A percentile compares a stretch with the other conserved stretches of the same genome.
These are phyloP conservation scores for Trametes maxima DNA, from an alignment of 768 basidiomycete genomes.

Conservation along the genomic window DNA sequence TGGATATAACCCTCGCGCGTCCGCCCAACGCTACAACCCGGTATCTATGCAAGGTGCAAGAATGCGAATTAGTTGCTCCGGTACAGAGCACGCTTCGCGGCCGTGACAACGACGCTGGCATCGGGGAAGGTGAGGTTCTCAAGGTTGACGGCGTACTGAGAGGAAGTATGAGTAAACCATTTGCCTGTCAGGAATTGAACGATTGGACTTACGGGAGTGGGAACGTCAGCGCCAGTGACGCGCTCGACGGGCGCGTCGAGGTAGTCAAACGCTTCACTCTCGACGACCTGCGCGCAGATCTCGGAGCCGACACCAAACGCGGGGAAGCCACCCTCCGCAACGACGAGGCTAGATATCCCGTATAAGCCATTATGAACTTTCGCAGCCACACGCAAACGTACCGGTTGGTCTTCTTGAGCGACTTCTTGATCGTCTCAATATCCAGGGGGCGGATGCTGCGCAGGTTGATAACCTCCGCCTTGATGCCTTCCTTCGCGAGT, in stretches of 20 bases:
- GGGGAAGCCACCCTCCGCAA: constrained; percentile 98
- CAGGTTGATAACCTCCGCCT: constrained; percentile 97
- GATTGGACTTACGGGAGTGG: constrained; percentile 79
- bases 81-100: constrained; percentile 91
- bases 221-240: constrained; percentile 95
- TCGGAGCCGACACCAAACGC: constrained; percentile 98
- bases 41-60: constrained; percentile 1
- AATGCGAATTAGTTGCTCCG: constrained; percentile 65
- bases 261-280: constrained; percentile 98
- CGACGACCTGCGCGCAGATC: constrained; percentile 96
- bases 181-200: constrained; percentile 7
- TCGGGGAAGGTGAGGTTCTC: constrained; percentile 95
- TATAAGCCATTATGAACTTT: background rate
- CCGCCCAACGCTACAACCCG: constrained; percentile 6
- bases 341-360: constrained; percentile 67
- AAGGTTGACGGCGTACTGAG: constrained; percentile 85
- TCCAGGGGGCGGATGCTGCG: constrained; percentile 95
- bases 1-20: constrained; percentile 12
- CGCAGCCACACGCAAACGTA: constrained; percentile 36
- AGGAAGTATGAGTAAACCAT: constrained; percentile 9
- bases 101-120: constrained; percentile 87
- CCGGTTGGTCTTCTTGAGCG: constrained; percentile 99
- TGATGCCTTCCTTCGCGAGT: constrained; percentile 94
- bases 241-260: constrained; percentile 98
- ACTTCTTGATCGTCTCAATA: constrained; percentile 94